Base-by-base conservation (phyloP, 1,284 basidiomycete genomes). In the Entoloma clypeatum region DNA sequence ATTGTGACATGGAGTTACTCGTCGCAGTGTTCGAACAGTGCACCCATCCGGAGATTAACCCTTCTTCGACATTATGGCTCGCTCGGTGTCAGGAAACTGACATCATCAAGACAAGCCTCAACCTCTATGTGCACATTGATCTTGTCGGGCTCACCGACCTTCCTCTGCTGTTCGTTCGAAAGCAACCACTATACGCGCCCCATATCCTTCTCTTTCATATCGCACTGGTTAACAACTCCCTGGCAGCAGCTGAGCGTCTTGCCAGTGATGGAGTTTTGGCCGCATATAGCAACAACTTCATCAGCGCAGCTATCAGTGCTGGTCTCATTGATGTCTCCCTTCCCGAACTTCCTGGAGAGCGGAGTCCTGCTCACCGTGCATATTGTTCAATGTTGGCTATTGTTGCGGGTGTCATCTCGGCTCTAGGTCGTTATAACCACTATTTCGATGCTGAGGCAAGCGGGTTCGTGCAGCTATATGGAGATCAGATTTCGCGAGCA, bases 371-470 rank as follows among this genome's bases (percentile, higher is more conserved):
- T 0, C 93, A 97, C 57, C 68, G 72, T 14, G 75, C 80, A 3
- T 97, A 94, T 70, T 91, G 90, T 56, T 74, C 78, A 10, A 92
- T 95, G 85, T 69, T 96, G 4, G 73, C 84, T 2, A 79, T 93
- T 36, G 74, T 92, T 27, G 77, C 90, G 4, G 81, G 80, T 3
- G 79, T 95, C 16, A 72, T 92, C 14, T 69, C 71, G 1, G 74
- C 76, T 10, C 72, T 83, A 9, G 81, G 79, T 14, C 73, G 73
- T 28, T 77, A 82, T 74, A 81, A 81, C 19, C 83, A 88, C 44
- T 95, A 92, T 63, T 86, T 95, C 56, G 86, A 90, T 50, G 75
- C 81, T 1, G 92, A 97, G 45, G 83, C 86, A 0, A 80, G 87
- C 38, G 89, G 88, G 0, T 86, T 96, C 55, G 77, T 94, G 5